Conservation (phyloP, 139 green algal species). For the Chlorella sp. region DNA sequence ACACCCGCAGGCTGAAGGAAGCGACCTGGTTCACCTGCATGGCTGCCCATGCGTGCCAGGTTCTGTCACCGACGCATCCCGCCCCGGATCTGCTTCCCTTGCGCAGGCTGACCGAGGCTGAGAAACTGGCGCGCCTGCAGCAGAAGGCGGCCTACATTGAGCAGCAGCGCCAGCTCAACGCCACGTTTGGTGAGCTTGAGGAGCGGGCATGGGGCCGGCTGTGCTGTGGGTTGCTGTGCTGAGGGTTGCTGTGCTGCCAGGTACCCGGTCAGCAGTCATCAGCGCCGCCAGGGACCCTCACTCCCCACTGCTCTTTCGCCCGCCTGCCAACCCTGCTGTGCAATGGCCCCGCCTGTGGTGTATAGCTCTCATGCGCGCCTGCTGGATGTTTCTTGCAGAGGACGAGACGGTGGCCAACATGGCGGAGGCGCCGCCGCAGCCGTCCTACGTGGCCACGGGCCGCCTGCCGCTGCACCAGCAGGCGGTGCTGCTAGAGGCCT, state of each 20-base stretch:
- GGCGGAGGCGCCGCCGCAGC: constrained; percentile 20
- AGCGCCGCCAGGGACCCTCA: not conserved
- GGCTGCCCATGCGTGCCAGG: no score
- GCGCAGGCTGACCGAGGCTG: not conserved
- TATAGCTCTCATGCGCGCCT: no score
- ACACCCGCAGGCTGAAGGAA: no score
- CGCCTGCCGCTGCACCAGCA: constrained; percentile 29
- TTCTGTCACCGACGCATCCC: no score
- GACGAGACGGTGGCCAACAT: constrained; percentile 51
- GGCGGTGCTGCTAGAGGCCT: constrained; percentile 51
- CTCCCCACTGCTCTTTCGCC: not conserved
- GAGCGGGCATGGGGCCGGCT: not conserved
- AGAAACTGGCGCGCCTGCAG: constrained; percentile 15
- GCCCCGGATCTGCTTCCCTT: not conserved
- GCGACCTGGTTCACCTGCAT: no score
- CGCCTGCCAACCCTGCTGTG: not conserved
- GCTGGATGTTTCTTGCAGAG: constrained; percentile 34
- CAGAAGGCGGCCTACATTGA: constrained; percentile 15
- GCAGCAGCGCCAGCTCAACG: constrained; percentile 30
- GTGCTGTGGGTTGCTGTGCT: not conserved
- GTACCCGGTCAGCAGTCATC: not conserved
- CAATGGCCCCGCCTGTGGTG: not conserved
- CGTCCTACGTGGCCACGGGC: constrained; percentile 30
- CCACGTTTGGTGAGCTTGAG: not conserved
- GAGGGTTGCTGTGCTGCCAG: not conserved